Percentiles rank a stretch among this genome's conserved stretches.
These are phyloP conservation scores for Anastatica hierochuntica DNA, from an alignment of 345 rosid genomes.

Conservation along the genomic window DNA sequence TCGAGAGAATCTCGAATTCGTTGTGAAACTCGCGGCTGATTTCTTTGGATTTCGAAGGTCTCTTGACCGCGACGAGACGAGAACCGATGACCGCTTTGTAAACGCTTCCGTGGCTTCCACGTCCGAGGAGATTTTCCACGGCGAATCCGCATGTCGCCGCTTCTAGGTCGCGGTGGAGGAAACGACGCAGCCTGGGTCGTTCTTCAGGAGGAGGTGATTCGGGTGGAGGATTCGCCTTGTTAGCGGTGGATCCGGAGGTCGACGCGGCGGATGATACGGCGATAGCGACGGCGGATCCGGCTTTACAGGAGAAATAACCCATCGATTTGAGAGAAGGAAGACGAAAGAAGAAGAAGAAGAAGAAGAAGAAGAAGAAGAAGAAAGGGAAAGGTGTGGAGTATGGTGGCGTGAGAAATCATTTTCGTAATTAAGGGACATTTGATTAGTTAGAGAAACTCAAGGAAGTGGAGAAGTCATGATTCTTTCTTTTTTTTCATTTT, in stretches of 20 bases:
- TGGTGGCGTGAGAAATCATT: constrained; percentile 23
- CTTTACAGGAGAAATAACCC: constrained; percentile 90
- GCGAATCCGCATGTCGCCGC: constrained; percentile 93
- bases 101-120: constrained; percentile 95
- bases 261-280: constrained; percentile 24
- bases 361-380: constrained; percentile 3
- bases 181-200: constrained; percentile 69
- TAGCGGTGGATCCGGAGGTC: constrained; percentile 25
- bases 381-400: constrained; percentile 16
- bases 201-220: constrained; percentile 32
- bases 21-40: constrained; percentile 63
- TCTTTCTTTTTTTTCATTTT: no score
- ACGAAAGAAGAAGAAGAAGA: neutral
- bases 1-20: constrained; percentile 92
- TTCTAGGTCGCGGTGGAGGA: constrained; percentile 75
- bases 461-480: constrained; percentile 24
- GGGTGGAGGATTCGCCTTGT: constrained; percentile 30
- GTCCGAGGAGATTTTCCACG: constrained; percentile 62
- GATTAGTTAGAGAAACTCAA: neutral
- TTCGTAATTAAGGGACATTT: constrained; percentile 14
- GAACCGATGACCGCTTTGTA: constrained; percentile 85
- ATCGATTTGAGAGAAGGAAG: constrained; percentile 21
- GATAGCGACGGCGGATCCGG: constrained; percentile 45
- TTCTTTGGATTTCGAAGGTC: constrained; percentile 58
- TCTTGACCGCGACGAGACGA: constrained; percentile 83